phyloP scores from a whole-genome alignment of 1,284 basidiomycete genomes.

The Hypsizygus ulmarius region DNA sequence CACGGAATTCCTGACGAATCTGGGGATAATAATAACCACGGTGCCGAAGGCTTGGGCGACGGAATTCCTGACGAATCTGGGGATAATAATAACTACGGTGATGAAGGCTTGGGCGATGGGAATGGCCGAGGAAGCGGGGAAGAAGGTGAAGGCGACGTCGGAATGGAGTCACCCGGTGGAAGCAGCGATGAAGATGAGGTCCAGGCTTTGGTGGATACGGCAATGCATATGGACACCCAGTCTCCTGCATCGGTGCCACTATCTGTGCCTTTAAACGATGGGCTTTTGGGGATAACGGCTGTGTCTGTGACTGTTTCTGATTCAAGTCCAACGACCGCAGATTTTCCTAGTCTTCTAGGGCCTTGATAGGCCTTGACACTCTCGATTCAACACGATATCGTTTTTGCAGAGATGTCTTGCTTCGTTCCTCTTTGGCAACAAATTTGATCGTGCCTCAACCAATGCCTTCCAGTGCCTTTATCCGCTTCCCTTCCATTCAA shows the following conservation, averaged over 20 bases:
- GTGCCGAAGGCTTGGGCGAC: too few species aligned
- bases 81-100: conserved; percentile 26
- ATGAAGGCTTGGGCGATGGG: conserved; percentile 29
- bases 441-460: too few species aligned
- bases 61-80: conserved; percentile 17
- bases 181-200: conserved; percentile 39
- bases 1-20: background rate
- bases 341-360: too few species aligned
- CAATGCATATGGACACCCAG: conserved; percentile 14
- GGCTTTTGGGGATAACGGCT: too few species aligned
- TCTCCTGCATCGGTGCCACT: conserved; percentile 12
- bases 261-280: background rate
- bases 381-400: too few species aligned
- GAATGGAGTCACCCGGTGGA: conserved; percentile 27
- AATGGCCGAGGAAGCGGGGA: conserved; percentile 28
- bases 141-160: conserved; percentile 24
- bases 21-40: conserved; percentile 25
- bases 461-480: too few species aligned
- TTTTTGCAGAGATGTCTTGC: too few species aligned
- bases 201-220: conserved; percentile 32
- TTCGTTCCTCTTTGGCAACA: too few species aligned
- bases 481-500: too few species aligned
- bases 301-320: too few species aligned
- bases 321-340: too few species aligned
- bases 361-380: too few species aligned